Percentiles rank a stretch among this genome's conserved stretches.
These are phyloP conservation scores for Angophora floribunda DNA, from an alignment of 345 rosid species.

Conservation along the genomic window DNA sequence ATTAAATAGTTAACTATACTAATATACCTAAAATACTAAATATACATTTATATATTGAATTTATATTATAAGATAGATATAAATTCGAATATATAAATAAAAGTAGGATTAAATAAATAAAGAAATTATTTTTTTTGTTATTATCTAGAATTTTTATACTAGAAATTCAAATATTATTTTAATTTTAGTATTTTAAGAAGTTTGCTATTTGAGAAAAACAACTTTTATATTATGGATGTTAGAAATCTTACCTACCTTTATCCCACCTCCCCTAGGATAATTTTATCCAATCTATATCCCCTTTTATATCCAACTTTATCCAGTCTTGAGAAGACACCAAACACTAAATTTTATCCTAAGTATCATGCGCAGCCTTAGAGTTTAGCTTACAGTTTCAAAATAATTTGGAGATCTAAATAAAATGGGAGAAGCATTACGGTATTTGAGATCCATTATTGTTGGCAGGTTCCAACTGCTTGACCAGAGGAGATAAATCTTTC, in stretches of 20 bases:
- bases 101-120: neutral
- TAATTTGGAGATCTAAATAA: neutral
- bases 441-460: constrained; percentile 46
- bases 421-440: constrained; percentile 48
- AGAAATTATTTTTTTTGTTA: no score
- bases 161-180: no score
- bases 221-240: neutral
- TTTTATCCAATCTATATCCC: no score
- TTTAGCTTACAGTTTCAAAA: neutral
- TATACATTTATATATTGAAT: no score
- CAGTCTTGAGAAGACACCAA: neutral
- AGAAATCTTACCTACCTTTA: neutral
- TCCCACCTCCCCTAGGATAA: neutral
- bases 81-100: neutral
- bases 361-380: neutral
- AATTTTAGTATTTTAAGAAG: no score
- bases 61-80: neutral
- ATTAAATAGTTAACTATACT: neutral
- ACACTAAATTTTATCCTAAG: neutral
- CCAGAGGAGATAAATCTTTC: constrained; percentile 82
- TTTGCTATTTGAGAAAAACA: no score
- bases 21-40: no score
- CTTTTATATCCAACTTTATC: neutral
- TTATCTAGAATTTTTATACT: no score
- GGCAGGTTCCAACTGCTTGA: constrained; percentile 68